Conservation (phyloP, 495 filamentous ascomycete genomes). For the Pyrenopolyporus hunteri region DNA sequence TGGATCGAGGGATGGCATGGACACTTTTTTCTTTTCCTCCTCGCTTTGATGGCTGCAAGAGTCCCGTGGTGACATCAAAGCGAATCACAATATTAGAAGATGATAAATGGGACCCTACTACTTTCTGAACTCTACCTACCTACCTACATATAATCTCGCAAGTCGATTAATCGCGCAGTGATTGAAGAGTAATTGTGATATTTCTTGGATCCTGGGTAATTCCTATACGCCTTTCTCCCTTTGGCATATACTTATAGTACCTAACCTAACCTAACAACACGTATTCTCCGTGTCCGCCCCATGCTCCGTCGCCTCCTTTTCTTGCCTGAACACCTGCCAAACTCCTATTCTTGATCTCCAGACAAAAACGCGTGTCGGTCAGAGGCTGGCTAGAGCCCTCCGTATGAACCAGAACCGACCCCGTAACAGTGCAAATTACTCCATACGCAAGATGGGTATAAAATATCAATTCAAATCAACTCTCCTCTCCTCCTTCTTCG, state of each 20-base stretch:
- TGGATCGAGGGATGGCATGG: neutral
- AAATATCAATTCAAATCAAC: constrained; percentile 22
- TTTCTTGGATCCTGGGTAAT: no score
- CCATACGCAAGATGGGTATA: constrained; percentile 28
- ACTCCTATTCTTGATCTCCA: neutral
- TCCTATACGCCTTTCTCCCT: no score
- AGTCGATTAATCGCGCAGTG: no score
- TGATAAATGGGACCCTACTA: constrained; percentile 1
- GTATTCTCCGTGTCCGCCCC: constrained; percentile 9
- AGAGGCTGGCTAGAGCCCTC: neutral
- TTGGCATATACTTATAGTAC: neutral
- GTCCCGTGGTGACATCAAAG: constrained; percentile 25
- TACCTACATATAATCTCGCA: neutral
- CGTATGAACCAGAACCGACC: neutral
- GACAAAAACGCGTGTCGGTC: no score
- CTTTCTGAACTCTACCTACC: neutral
- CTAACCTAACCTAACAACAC: constrained; percentile 16
- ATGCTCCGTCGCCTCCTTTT: neutral
- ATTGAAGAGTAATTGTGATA: neutral
- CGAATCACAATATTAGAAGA: constrained; percentile 23
- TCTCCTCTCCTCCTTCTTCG: neutral
- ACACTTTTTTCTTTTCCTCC: neutral
- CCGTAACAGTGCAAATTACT: neutral
- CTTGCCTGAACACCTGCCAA: neutral
- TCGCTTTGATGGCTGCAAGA: constrained; percentile 23